phyloP scores from a whole-genome alignment of 2,329 filamentous ascomycete genomes.

The Dothistroma septosporum region DNA sequence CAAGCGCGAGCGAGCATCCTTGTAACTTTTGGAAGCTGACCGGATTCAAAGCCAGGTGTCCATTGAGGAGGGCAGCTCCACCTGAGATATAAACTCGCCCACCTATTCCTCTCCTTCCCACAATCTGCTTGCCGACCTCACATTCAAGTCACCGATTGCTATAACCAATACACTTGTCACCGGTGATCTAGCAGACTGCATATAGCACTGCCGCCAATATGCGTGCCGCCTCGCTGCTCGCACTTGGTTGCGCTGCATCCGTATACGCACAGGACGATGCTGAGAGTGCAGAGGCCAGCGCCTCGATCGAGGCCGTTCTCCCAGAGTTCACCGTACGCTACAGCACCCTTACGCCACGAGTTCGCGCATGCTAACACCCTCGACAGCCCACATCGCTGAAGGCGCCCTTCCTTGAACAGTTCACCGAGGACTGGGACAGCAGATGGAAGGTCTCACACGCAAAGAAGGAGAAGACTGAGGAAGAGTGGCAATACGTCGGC shows the following conservation, averaged over 20 bases:
- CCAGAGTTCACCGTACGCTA: slow-evolving; percentile 23
- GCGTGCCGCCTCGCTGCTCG: slow-evolving; percentile 78
- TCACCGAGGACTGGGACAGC: slow-evolving; percentile 90
- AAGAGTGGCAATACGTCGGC: slow-evolving; percentile 94
- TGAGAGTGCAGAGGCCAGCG: slow-evolving; percentile 16
- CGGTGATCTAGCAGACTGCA: not conserved
- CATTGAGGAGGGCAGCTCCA: not conserved
- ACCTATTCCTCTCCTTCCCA: not conserved
- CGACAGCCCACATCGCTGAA: slow-evolving; percentile 79
- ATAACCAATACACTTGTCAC: not conserved
- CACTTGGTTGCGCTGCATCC: slow-evolving; percentile 64
- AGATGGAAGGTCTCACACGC: slow-evolving; percentile 94
- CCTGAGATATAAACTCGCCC: not conserved
- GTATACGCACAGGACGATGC: slow-evolving; percentile 57
- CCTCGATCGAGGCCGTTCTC: slow-evolving; percentile 19
- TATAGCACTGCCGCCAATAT: slow-evolving; percentile 50
- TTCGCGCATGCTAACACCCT: not conserved
- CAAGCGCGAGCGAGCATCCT: not conserved
- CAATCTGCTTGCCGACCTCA: not conserved
- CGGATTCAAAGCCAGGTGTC: not conserved
- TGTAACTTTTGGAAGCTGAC: not conserved
- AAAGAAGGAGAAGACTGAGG: slow-evolving; percentile 88
- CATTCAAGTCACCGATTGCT: not conserved
- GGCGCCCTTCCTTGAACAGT: slow-evolving; percentile 96
- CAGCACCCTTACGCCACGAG: not conserved